Evolutionary conservation across 768 basidiomycete genomes (phyloP).

Genomic region (Termitomyces sp.): DNA sequence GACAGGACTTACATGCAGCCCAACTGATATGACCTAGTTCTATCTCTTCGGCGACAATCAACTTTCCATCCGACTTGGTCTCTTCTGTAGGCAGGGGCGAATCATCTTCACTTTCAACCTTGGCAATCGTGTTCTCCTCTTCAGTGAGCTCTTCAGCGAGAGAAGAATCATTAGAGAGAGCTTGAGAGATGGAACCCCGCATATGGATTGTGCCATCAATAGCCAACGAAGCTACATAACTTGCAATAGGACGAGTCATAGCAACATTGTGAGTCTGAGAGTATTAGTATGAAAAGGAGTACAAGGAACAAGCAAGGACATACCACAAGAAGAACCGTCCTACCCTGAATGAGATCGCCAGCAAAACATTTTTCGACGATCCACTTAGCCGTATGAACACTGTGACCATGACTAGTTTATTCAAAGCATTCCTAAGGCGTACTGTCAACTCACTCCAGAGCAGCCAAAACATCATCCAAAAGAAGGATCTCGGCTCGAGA

Average conservation of each 20-base stretch:
- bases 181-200: constrained; percentile 47
- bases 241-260: constrained; percentile 49
- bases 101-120: constrained; percentile 22
- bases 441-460: constrained; percentile 42
- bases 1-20: constrained; percentile 31
- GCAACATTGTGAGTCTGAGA: constrained; percentile 48
- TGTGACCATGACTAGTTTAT: constrained; percentile 9
- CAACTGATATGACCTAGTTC: constrained; percentile 56
- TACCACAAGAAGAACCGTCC: constrained; percentile 83
- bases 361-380: constrained; percentile 76
- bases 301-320: constrained; percentile 13
- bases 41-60: constrained; percentile 66
- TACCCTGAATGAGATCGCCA: constrained; percentile 72
- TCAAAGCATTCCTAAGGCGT: not conserved
- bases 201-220: constrained; percentile 48
- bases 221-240: constrained; percentile 53
- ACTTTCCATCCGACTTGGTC: constrained; percentile 44
- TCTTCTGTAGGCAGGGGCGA: constrained; percentile 15
- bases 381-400: constrained; percentile 76
- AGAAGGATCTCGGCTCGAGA: constrained; percentile 58
- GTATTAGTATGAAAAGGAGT: not conserved
- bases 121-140: constrained; percentile 24
- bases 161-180: constrained; percentile 37
- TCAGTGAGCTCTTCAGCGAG: constrained; percentile 26
- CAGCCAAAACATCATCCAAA: constrained; percentile 70